Evolutionary conservation across 164 flowering plant species (phyloP).

Genomic region (Liriodendron chinense): DNA sequence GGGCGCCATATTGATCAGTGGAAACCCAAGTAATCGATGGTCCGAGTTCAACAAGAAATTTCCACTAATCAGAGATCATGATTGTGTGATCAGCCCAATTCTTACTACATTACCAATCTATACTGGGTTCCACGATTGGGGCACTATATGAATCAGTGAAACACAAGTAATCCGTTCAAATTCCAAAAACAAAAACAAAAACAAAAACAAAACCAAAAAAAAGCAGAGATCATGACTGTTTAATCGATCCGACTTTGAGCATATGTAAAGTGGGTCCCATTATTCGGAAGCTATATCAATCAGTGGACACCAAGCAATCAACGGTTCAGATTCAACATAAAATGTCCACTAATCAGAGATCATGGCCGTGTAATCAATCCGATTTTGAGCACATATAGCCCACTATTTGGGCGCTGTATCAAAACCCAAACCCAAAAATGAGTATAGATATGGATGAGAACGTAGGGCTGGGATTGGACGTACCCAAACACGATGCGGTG

Average conservation of each 20-base stretch:
- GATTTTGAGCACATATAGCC: background rate
- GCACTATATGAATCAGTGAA: background rate
- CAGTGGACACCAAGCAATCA: background rate
- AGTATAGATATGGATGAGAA: background rate
- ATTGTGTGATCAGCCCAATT: background rate
- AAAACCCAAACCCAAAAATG: no score
- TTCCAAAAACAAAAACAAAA: no score
- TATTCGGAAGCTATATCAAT: no score
- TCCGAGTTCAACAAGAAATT: background rate
- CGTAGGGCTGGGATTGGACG: background rate
- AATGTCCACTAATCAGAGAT: background rate
- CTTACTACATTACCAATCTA: background rate
- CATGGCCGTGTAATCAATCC: background rate
- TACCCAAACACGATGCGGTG: constrained; percentile 83
- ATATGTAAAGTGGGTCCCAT: background rate
- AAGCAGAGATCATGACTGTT: background rate
- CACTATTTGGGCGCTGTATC: no score
- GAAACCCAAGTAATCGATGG: background rate
- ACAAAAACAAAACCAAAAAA: no score
- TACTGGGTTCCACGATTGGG: background rate
- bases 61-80: background rate
- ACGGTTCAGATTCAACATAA: background rate
- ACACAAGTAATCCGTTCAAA: no score
- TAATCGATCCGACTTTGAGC: background rate
- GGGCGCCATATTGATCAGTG: background rate